Base-by-base conservation (phyloP, 176 grass and related monocot species). In the Lolium multiflorum region DNA sequence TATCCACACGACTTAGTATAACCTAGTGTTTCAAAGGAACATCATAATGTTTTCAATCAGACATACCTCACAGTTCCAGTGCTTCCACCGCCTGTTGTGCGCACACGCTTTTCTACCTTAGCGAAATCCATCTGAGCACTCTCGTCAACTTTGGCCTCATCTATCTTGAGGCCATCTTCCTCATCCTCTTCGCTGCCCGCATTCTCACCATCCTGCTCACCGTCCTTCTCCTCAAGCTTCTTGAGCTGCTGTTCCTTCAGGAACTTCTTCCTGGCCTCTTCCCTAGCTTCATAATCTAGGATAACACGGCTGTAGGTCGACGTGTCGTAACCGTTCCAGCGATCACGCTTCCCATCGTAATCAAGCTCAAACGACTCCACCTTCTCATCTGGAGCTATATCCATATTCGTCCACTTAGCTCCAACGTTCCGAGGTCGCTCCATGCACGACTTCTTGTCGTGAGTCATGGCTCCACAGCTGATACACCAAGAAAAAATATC, bases 141-240 rank as follows among this genome's bases (percentile, higher is more conserved):
- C 88, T 98, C 97, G 56, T 96, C 97, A 57, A 98, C 97, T 88
- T 96, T 98, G 54, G 97, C 97, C 83, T 98, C 97, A 81, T 98
- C 97, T 74, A 98, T 89, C 82, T 91, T 96, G 15, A 94, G 67
- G 48, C 83, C 90, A 88, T 98, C 94, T 77, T 96, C 90, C 47
- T 92, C 93, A 80, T 95, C 96, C 11, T 96, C 96, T 41, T 98
- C 94, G 54, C 88, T 94, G 43, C 73, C 87, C 8, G 2, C 90
- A 58, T 88, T 88, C 57, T 96, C 92, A 77, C 16, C 86, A 52
- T 83, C 89, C 16, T 78, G 64, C 28, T 92, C 88, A 20, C 46
- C 76, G 56, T 98, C 95, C 82, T 96, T 98, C 82, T 93, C 93
- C 83, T 98, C 97, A 51, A 98, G 84, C 50, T 98, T 98, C 59